Conservation (phyloP, 495 filamentous ascomycete genomes). For the Alectoria sarmentosa region DNA sequence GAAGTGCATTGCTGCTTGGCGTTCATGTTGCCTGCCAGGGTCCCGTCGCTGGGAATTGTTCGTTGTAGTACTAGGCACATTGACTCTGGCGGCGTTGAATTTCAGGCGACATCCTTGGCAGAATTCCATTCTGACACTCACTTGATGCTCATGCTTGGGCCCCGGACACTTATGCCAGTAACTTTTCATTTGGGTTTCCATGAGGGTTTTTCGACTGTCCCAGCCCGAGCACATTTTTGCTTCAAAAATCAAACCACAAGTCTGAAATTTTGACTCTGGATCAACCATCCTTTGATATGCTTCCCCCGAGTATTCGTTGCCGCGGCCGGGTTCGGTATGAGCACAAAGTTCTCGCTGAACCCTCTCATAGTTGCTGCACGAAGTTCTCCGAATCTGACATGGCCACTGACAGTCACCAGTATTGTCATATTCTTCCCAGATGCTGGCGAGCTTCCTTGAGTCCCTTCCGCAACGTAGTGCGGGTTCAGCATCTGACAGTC, state of each 20-base stretch:
- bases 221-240: too few species aligned
- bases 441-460: constrained; percentile 33
- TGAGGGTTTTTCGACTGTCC: background rate
- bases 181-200: background rate
- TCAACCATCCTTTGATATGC: constrained; percentile 49
- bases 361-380: constrained; percentile 47
- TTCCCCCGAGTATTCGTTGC: constrained; percentile 39
- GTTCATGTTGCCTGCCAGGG: background rate
- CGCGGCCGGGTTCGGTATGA: constrained; percentile 66
- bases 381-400: constrained; percentile 52
- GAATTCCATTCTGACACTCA: background rate
- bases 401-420: constrained; percentile 58
- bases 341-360: constrained; percentile 69
- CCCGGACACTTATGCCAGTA: background rate
- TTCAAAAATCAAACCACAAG: constrained; percentile 41
- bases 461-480: constrained; percentile 41
- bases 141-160: background rate
- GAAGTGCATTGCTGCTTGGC: background rate
- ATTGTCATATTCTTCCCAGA: constrained; percentile 59
- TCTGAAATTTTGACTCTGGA: constrained; percentile 69
- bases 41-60: background rate
- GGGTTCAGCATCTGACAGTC: constrained; percentile 71
- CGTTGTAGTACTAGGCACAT: background rate
- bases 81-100: background rate
- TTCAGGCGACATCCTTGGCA: background rate